Conservation (phyloP, 2,329 filamentous ascomycete species). For the Fonsecaea pedrosoi region DNA sequence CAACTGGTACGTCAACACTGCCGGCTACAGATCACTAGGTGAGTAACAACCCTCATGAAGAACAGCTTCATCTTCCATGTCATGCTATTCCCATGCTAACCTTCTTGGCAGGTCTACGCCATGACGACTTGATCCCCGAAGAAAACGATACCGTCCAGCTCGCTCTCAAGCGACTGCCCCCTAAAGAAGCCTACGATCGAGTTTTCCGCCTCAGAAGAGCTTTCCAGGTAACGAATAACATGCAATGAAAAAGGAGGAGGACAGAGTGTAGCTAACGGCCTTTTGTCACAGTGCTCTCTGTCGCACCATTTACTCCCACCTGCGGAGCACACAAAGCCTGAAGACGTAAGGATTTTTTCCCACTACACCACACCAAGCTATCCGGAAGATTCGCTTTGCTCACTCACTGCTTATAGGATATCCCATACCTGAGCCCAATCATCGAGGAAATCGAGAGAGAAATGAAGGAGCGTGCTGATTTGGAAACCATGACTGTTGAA, state of each 20-base stretch:
- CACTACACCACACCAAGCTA: neutral
- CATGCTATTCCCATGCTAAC: conserved; percentile 7
- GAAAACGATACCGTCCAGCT: conserved; percentile 85
- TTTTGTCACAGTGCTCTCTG: conserved; percentile 63
- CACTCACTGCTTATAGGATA: conserved; percentile 59
- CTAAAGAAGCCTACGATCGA: conserved; percentile 93
- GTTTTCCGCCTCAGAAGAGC: conserved; percentile 96
- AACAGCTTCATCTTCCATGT: conserved; percentile 8
- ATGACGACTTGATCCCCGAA: conserved; percentile 93
- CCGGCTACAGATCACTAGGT: conserved; percentile 92
- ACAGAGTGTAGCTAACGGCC: conserved; percentile 1
- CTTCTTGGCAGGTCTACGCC: conserved; percentile 60
- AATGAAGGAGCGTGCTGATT: conserved; percentile 69
- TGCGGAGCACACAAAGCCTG: conserved; percentile 70
- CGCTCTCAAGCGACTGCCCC: conserved; percentile 86
- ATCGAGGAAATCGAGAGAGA: conserved; percentile 73
- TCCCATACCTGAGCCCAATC: conserved; percentile 69
- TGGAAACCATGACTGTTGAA: conserved; percentile 68
- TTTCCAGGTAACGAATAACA: conserved; percentile 70
- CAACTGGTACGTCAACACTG: conserved; percentile 85
- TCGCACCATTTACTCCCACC: conserved; percentile 69
- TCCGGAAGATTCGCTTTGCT: conserved; percentile 34
- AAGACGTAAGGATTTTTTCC: conserved; percentile 62
- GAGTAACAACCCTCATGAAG: conserved; percentile 52
- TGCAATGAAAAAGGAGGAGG: neutral